Evolutionary conservation across 345 rosid genomes (phyloP), one percentile per base, ranked within the genome.

Genomic region (Citrus hindsii): DNA sequence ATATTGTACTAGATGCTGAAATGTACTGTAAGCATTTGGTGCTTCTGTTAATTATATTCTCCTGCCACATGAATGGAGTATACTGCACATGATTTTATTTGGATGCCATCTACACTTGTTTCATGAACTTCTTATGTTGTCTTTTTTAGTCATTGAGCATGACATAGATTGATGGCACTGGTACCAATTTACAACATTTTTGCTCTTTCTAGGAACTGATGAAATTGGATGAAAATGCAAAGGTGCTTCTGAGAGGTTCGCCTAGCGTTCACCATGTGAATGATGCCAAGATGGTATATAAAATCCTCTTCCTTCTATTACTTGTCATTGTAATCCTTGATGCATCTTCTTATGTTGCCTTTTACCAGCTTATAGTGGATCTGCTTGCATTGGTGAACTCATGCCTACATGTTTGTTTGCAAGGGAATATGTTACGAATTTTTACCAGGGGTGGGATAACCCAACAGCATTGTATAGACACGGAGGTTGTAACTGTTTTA

Each of bases 201-300:
- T 59, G 27, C 22, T 51, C 58, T 76, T 71, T 68, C 38, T 80
- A 95, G 99, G 99, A 92, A 62, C 85, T 95, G 81, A 93, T 95
- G 97, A 85, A 83, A 70, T 87, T 95, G 84, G 97, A 93, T 75
- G 89, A 92, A 86, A 88, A 82, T 33, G 89, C 91, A 79, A 84
- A 88, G 81, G 88, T 91, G 80, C 91, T 91, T 78, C 88, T 93
- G 68, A 92, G 97, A 88, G 78, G 95, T 67, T 85, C 79, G 53
- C 94, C 97, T 27, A 88, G 85, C 79, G 77, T 91, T 82, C 97
- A 95, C 85, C 98, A 89, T 75, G 93, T 91, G 63, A 87, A 90
- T 75, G 97, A 95, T 67, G 73, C 89, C 59, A 83, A 83, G 77
- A 91, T 90, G 99, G 99, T 95, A 95, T 51, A 63, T 2, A 25